Conservation (phyloP, 768 basidiomycete species). For the Flagelloscypha sp. region DNA sequence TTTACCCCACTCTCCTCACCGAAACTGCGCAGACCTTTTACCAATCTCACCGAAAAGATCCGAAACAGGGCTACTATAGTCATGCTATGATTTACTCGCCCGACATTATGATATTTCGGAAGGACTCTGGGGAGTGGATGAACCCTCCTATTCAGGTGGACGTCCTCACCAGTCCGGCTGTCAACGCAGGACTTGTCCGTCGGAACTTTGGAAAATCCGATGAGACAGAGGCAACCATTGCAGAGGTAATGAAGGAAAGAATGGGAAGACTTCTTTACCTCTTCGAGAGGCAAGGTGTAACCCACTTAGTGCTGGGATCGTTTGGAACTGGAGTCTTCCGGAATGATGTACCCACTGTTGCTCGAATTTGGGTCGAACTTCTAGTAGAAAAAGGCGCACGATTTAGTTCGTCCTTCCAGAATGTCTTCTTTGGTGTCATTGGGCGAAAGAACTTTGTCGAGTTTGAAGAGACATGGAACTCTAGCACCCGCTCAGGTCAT, state of each 20-base stretch:
- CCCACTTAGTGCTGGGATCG: conserved; percentile 58
- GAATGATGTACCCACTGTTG: conserved; percentile 53
- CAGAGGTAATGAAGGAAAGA: conserved; percentile 53
- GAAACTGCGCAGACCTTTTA: conserved; percentile 53
- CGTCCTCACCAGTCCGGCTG: conserved; percentile 65
- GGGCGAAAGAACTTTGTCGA: conserved; percentile 36
- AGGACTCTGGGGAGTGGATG: conserved; percentile 50
- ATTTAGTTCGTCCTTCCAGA: conserved; percentile 52
- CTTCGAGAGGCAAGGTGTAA: conserved; percentile 53
- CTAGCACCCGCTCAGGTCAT: too few species aligned
- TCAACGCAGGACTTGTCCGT: conserved; percentile 51
- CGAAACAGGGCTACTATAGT: conserved; percentile 55
- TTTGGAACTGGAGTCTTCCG: conserved; percentile 76
- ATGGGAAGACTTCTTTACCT: conserved; percentile 61
- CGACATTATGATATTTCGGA: conserved; percentile 49
- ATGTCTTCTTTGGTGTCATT: conserved; percentile 60
- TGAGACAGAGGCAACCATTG: conserved; percentile 37
- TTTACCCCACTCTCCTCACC: conserved; percentile 39
- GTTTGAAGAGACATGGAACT: conserved; percentile 16
- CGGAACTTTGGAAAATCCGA: too few species aligned
- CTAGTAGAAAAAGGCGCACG: conserved; percentile 39
- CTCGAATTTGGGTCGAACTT: conserved; percentile 57
- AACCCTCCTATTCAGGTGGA: conserved; percentile 55
- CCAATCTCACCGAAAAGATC: conserved; percentile 40
- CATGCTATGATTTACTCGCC: conserved; percentile 76